phyloP scores from a whole-genome alignment of 108 stramenopile species.

The Epithemia pelagica region DNA sequence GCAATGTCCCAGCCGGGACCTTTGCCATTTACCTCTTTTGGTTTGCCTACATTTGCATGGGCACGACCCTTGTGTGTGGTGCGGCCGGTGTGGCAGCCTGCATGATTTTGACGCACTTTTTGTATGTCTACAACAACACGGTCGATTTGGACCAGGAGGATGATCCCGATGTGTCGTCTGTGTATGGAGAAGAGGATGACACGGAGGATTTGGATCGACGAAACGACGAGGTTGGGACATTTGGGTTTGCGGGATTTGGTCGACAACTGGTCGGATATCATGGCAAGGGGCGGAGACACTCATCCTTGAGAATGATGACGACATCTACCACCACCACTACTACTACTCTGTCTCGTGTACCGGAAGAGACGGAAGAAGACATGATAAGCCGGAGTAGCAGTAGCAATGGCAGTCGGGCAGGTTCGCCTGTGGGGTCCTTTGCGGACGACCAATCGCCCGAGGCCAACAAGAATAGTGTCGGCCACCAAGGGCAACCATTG shows the following conservation, averaged over 20 bases:
- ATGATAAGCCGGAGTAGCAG: not conserved
- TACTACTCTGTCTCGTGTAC: not conserved
- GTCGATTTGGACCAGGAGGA: too few species aligned
- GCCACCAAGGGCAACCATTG: too few species aligned
- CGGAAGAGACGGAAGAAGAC: not conserved
- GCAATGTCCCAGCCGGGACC: slow-evolving; percentile 2
- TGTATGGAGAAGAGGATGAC: not conserved
- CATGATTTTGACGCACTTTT: not conserved
- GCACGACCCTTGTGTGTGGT: not conserved
- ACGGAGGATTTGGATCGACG: not conserved
- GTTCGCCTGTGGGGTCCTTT: not conserved
- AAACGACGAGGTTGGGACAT: too few species aligned
- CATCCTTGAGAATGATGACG: too few species aligned
- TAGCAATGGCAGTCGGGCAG: not conserved
- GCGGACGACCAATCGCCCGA: not conserved
- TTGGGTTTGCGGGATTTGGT: too few species aligned
- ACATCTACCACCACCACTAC: too few species aligned
- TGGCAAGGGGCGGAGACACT: too few species aligned
- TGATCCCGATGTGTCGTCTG: not conserved
- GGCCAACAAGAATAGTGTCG: not conserved
- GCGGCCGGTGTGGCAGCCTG: not conserved
- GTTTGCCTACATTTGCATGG: not conserved
- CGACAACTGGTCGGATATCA: too few species aligned
- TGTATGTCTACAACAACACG: slow-evolving; percentile 1
- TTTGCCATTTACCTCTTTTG: not conserved